Evolutionary conservation across 2,329 filamentous ascomycete genomes (phyloP).

Genomic region (Sarocladium kiliense): DNA sequence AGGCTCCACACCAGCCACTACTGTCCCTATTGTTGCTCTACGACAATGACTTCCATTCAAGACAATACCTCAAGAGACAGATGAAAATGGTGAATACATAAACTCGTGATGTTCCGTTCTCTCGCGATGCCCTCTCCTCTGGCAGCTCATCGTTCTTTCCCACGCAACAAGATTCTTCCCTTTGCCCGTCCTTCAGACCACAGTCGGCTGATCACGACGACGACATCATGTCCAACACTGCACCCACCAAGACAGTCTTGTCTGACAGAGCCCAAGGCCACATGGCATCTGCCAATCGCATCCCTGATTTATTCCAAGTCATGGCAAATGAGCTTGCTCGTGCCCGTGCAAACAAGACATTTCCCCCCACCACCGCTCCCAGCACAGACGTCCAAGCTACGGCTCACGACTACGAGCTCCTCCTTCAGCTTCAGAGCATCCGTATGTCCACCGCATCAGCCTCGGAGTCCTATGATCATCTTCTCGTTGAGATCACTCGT

Average conservation of each 20-base stretch:
- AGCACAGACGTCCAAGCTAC: constrained; percentile 19
- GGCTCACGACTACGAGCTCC: constrained; percentile 25
- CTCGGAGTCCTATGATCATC: constrained; percentile 16
- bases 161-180: constrained; percentile 15
- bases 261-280: neutral
- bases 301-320: constrained; percentile 14
- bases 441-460: constrained; percentile 16
- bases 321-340: constrained; percentile 25
- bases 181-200: neutral
- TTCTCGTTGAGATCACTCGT: constrained; percentile 27
- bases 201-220: neutral
- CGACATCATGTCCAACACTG: neutral
- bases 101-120: neutral
- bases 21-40: neutral
- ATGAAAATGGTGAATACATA: neutral
- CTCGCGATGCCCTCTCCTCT: neutral
- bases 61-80: neutral
- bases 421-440: constrained; percentile 22
- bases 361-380: constrained; percentile 25
- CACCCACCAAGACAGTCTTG: neutral
- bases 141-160: constrained; percentile 15
- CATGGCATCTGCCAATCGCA: neutral
- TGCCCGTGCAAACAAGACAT: constrained; percentile 25
- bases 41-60: constrained; percentile 1
- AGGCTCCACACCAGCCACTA: neutral